Evolutionary conservation across 768 basidiomycete species (phyloP), one percentile per base, ranked within the genome.

Genomic region (Phlebiopsis flavidoalba): DNA sequence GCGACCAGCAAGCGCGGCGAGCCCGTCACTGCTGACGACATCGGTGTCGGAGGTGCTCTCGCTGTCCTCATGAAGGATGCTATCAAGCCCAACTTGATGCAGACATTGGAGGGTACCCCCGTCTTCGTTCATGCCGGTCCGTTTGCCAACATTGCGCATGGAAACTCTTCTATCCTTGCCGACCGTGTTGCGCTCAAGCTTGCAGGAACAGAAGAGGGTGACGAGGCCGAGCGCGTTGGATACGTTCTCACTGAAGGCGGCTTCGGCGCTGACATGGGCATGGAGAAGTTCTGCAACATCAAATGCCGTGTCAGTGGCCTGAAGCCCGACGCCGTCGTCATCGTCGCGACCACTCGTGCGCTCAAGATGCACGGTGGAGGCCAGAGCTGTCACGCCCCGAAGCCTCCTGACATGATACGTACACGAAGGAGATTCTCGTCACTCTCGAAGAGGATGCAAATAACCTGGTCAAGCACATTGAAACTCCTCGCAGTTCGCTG

Each of bases 221-320:
- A 98, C 68, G 77, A 84, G 1, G 65, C 88, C 5, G 86, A 88
- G 57, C 86, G 88, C 52, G 85, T 88, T 49, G 96, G 96, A 45
- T 99, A 97, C 68, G 96, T 98, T 61, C 84, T 99, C 66, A 99
- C 96, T 31, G 96, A 99, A 76, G 95, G 94, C 69, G 96, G 96
- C 48, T 99, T 98, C 75, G 96, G 96, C 59, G 95, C 96, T 21
- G 96, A 99, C 73, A 99, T 98, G 87, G 96, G 94, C 43, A 93
- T 95, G 93, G 93, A 95, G 76, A 97, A 99, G 75, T 99, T 98
- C 82, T 98, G 93, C 81, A 98, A 98, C 76, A 98, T 99, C 82
- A 99, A 99, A 75, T 98, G 95, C 74, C 87, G 96, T 62, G 81
- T 90, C 60, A 95, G 92, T 63, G 96, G 95, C 52, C 83, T 98